Base-by-base conservation (phyloP, 1,284 basidiomycete genomes). In the Bjerkandera adusta region DNA sequence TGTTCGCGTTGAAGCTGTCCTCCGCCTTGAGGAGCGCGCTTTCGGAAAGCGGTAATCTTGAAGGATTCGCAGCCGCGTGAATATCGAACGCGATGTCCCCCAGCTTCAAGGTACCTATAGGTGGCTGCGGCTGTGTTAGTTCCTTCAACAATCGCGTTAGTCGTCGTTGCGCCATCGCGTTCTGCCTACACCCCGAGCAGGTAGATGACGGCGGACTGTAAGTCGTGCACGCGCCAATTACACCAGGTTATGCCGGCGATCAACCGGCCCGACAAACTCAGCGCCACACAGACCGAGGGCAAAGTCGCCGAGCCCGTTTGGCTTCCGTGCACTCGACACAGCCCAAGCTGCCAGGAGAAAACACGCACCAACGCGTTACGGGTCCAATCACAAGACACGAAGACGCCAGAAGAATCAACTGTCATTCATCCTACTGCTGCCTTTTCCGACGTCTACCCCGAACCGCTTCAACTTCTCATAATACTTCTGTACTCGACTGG, bases 401-500 rank as follows among this genome's bases (percentile, higher is more conserved):
- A 21, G n/a, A 7, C 21, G 16, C n/a, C 7, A 3, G 21, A 10
- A 16, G 21, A 41, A 22, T 22, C 34, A 46, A 24, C 32, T 50
- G 44, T 41, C 34, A 50, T 51, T 51, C 13, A 5, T 32, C 33
- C 45, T 45, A 47, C 13, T 41, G 43, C 42, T 43, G 24, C 39
- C 32, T 33, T 49, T 51, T 26, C 51, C 61, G 7, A 66, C 58
- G 22, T 70, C 66, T 15, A 79, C 59, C 24, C 87, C 87, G 62
- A 81, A 88, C 55, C 77, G 75, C 64, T 83, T 88, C 62, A 90
- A 62, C 68, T 89, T 90, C 60, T 86, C 84, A 61, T 87, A 85
- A 64, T 89, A 90, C 65, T 90, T 90, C 58, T 90, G 88, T 42
- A 90, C 88, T 16, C 88, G 76, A 66, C 85, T 89, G 21, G 87